Conservation (phyloP, 2,329 filamentous ascomycete genomes). For the Exophiala bonariae region DNA sequence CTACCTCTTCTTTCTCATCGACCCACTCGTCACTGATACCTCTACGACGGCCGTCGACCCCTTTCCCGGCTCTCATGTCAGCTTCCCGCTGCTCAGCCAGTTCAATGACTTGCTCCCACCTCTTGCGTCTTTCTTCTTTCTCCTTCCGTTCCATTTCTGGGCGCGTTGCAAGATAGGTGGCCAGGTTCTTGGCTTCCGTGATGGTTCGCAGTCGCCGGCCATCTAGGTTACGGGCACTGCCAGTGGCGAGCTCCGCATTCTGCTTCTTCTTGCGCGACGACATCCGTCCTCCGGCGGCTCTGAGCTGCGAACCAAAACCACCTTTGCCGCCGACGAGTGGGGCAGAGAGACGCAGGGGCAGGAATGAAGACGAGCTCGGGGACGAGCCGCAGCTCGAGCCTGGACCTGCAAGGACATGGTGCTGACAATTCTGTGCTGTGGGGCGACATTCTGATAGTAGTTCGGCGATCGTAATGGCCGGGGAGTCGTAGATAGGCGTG, state of each 20-base stretch:
- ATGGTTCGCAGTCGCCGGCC: slow-evolving; percentile 87
- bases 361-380: no score
- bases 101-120: slow-evolving; percentile 88
- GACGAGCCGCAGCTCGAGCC: no score
- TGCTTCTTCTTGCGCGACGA: slow-evolving; percentile 84
- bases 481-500: slow-evolving; percentile 61
- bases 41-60: slow-evolving; percentile 54
- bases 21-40: slow-evolving; percentile 82
- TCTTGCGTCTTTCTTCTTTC: slow-evolving; percentile 77
- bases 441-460: no score
- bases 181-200: slow-evolving; percentile 90
- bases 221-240: slow-evolving; percentile 89
- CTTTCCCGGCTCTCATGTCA: slow-evolving; percentile 71
- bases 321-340: slow-evolving; percentile 91
- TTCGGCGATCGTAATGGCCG: slow-evolving; percentile 33
- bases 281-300: slow-evolving; percentile 97
- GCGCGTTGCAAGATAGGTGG: slow-evolving; percentile 92
- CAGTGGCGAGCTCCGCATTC: slow-evolving; percentile 57
- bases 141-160: slow-evolving; percentile 96
- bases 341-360: slow-evolving; percentile 77
- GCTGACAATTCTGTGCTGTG: no score
- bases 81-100: slow-evolving; percentile 79
- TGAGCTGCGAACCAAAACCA: slow-evolving; percentile 94
- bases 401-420: no score
- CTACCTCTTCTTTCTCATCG: slow-evolving; percentile 88